A percentile compares a stretch with the other conserved stretches of the same genome.
Conservation (phyloP, 139 green algal genomes). For the Picochlorum sp. region DNA sequence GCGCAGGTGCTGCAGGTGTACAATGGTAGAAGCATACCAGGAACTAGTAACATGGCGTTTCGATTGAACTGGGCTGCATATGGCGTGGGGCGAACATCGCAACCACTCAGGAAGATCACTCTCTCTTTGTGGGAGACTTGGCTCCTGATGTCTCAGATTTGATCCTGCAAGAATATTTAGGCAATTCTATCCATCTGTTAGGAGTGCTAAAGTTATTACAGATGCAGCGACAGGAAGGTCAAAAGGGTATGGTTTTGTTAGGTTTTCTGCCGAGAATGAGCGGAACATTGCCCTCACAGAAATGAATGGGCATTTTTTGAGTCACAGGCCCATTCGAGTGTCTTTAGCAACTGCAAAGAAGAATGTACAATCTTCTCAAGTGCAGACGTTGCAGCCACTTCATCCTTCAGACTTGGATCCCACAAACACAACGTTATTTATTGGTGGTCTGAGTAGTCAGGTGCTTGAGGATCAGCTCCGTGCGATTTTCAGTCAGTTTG, state of each 20-base stretch:
- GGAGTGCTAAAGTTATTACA: constrained; percentile 80
- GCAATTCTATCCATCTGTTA: constrained; percentile 70
- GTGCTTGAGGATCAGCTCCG: constrained; percentile 75
- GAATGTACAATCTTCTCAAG: constrained; percentile 15
- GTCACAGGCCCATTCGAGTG: constrained; percentile 65
- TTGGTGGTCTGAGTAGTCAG: constrained; percentile 51
- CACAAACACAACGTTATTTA: constrained; percentile 86
- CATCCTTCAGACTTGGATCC: constrained; percentile 59
- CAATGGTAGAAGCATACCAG: constrained; percentile 58
- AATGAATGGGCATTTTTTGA: constrained; percentile 78
- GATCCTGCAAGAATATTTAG: constrained; percentile 80
- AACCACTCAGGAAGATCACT: constrained; percentile 47
- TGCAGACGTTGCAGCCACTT: constrained; percentile 6
- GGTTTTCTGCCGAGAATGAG: constrained; percentile 75
- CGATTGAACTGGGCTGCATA: constrained; percentile 76
- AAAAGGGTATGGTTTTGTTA: constrained; percentile 95
- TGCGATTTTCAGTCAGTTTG: constrained; percentile 62
- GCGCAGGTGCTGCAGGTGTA: constrained; percentile 50
- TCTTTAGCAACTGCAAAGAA: constrained; percentile 60
- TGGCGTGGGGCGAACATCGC: constrained; percentile 46
- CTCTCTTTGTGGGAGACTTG: constrained; percentile 90
- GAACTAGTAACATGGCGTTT: constrained; percentile 55
- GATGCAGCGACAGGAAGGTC: constrained; percentile 71
- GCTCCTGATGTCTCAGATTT: constrained; percentile 84
- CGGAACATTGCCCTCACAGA: constrained; percentile 70